Base-by-base conservation (phyloP, 805 yeast species). In the Metschnikowia picachoensis region DNA sequence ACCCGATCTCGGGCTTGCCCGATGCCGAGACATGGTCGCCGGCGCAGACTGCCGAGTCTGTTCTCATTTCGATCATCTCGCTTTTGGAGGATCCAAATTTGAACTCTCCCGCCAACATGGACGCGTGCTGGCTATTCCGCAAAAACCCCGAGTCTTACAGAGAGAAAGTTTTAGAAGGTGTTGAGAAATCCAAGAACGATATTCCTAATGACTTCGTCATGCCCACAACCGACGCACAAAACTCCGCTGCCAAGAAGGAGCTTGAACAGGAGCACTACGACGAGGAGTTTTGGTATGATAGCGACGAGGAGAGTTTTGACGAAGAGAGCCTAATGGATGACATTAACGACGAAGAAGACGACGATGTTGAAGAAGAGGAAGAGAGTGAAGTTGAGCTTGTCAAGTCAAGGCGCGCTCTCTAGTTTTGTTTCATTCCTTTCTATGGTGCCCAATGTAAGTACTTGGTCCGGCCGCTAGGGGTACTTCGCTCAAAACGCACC, bases 21-120 rank as follows among this genome's bases (percentile, higher is more conserved):
- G 96, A 89, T 58, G 84, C 85, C 47, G 97, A 91, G 69, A 90
- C 95, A 15, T 90, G 97, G 97, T 80, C 87, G 16, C 95, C 91
- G 3, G 94, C 88, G 2, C 97, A 91, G 70, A 85, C 94, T 20
- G 97, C 89, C 9, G 97, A 92, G 67, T 75, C 87, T 30, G 96
- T 92, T 9, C 77, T 92, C 59, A 85, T 92, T 45, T 87, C 96
- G 30, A 91, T 92, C 53, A 86, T 92, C 15, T 89, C 97, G 8
- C 76, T 92, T 43, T 76, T 92, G 58, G 96, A 90, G 60, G 97
- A 92, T 65, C 98, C 98, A 44, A 92, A 92, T 68, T 84, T 87
- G 48, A 79, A 82, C 50, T 87, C 96, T 1, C 97, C 98, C 7
- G 98, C 98, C 6, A 92, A 92, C 65, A 91, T 92, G 41, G 98